These are phyloP conservation scores for Novymonas esmeraldas DNA, from an alignment of 208 protist species.

Conservation along the genomic window DNA sequence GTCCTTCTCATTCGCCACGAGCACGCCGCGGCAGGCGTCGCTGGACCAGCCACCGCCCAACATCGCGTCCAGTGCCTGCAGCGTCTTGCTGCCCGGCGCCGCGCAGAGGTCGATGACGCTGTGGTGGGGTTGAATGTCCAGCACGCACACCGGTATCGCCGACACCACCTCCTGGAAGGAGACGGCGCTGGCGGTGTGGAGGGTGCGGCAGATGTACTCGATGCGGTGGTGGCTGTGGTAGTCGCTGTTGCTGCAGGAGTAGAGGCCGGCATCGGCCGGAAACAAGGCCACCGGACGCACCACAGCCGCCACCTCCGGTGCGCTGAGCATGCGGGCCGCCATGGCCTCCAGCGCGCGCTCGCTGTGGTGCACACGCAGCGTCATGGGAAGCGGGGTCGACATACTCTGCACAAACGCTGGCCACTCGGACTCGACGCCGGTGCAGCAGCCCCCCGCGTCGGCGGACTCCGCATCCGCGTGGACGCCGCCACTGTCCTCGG, in stretches of 20 bases:
- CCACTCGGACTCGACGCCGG: conserved; percentile 57
- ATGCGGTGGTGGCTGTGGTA: conserved; percentile 74
- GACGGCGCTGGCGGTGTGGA: conserved; percentile 82
- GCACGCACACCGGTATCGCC: conserved; percentile 75
- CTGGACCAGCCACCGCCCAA: conserved; percentile 48
- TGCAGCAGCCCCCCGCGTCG: neutral
- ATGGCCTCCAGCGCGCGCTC: conserved; percentile 50
- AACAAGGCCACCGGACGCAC: conserved; percentile 42
- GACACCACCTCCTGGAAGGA: conserved; percentile 93
- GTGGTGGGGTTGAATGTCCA: conserved; percentile 79
- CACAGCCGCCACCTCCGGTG: conserved; percentile 29
- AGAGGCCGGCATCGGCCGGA: conserved; percentile 43
- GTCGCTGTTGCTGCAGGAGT: conserved; percentile 71
- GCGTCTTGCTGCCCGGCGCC: conserved; percentile 91
- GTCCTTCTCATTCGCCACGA: conserved; percentile 92
- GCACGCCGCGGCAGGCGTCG: conserved; percentile 51
- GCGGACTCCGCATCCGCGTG: neutral
- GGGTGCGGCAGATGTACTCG: conserved; percentile 82
- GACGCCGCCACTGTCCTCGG: neutral
- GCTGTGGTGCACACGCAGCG: conserved; percentile 79
- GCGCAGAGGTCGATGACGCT: conserved; percentile 90
- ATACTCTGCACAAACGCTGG: conserved; percentile 53
- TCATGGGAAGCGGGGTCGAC: conserved; percentile 83
- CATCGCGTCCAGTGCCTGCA: conserved; percentile 89
- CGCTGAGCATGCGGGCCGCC: conserved; percentile 45